Conservation (phyloP, 306 rosid genomes). For the Lablab purpureus region DNA sequence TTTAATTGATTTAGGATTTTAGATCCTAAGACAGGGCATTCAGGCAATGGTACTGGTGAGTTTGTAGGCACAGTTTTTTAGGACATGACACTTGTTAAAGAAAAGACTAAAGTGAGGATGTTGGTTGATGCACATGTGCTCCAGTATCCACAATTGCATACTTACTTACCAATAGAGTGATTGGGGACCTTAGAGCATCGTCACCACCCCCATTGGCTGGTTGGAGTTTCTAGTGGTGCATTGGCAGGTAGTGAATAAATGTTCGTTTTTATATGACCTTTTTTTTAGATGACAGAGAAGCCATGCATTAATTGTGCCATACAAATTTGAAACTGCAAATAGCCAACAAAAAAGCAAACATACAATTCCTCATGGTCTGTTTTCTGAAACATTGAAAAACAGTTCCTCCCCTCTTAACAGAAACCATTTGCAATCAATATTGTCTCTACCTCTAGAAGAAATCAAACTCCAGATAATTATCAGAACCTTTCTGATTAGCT, state of each 20-base stretch:
- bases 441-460: slow-evolving; percentile 78
- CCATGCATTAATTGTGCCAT: slow-evolving; percentile 67
- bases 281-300: slow-evolving; percentile 56
- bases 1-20: slow-evolving; percentile 26
- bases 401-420: slow-evolving; percentile 56
- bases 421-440: slow-evolving; percentile 57
- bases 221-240: slow-evolving; percentile 33
- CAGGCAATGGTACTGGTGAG: neutral
- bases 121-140: slow-evolving; percentile 21
- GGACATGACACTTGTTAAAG: slow-evolving; percentile 11
- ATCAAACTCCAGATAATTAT: slow-evolving; percentile 96
- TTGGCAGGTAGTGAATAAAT: slow-evolving; percentile 24
- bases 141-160: slow-evolving; percentile 37
- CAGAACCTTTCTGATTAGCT: slow-evolving; percentile 74
- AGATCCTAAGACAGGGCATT: neutral
- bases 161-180: neutral
- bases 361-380: slow-evolving; percentile 65
- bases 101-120: neutral
- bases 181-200: slow-evolving; percentile 30
- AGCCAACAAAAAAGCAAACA: slow-evolving; percentile 64
- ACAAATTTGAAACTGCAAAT: slow-evolving; percentile 63
- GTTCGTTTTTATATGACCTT: slow-evolving; percentile 47
- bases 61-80: neutral
- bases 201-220: slow-evolving; percentile 29
- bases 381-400: slow-evolving; percentile 64